Conservation (phyloP, 2,329 filamentous ascomycete genomes). For the Berkeleyomyces rouxiae region DNA sequence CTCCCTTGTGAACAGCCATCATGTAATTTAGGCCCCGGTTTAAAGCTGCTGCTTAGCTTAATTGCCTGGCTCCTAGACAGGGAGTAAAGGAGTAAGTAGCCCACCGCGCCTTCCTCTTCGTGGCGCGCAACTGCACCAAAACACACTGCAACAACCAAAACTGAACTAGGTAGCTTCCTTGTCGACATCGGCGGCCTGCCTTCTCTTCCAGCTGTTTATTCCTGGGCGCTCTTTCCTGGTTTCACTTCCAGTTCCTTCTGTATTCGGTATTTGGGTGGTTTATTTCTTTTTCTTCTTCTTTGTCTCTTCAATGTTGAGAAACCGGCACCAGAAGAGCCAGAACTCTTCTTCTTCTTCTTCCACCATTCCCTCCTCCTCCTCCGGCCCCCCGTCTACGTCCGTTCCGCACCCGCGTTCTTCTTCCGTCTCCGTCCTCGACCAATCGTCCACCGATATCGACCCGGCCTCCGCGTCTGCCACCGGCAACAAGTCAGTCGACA, state of each 20-base stretch:
- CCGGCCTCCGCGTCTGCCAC: slow-evolving; percentile 13
- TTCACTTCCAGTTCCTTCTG: not conserved
- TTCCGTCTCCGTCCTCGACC: not conserved
- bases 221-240: not conserved
- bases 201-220: not conserved
- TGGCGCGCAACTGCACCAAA: not conserved
- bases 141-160: not conserved
- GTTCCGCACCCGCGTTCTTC: not conserved
- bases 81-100: not conserved
- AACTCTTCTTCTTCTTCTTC: slow-evolving; percentile 5
- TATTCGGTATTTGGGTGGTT: too few relatives aligned
- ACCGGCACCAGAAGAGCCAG: slow-evolving; percentile 10
- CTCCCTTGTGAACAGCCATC: not conserved
- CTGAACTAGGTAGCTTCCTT: not conserved
- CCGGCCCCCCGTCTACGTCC: not conserved
- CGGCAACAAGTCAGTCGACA: slow-evolving; percentile 23
- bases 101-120: not conserved
- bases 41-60: not conserved
- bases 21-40: not conserved
- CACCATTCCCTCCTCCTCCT: slow-evolving; percentile 1
- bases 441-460: not conserved
- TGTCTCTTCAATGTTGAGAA: slow-evolving; percentile 6
- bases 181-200: not conserved
- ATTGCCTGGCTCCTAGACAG: not conserved
- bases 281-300: not conserved